Conservation (phyloP, 352 stramenopile genomes). For the Pythium chondricola region DNA sequence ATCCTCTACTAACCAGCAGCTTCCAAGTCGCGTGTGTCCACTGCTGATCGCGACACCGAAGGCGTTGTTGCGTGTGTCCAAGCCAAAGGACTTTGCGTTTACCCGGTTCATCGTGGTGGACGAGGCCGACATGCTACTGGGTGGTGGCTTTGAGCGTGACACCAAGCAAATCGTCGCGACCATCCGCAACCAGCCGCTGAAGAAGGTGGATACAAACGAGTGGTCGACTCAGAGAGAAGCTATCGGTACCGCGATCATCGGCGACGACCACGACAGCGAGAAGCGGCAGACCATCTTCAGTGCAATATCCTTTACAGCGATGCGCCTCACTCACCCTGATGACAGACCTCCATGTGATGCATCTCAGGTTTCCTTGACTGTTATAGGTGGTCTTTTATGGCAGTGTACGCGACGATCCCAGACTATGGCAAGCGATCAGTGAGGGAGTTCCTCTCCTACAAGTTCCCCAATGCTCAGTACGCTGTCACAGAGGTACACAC, state of each 20-base stretch:
- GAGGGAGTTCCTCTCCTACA: slow-evolving; percentile 63
- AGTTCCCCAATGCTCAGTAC: slow-evolving; percentile 59
- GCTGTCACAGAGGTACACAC: slow-evolving; percentile 59
- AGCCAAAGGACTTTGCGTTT: slow-evolving; percentile 68
- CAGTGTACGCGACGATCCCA: slow-evolving; percentile 60
- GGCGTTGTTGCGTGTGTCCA: slow-evolving; percentile 54
- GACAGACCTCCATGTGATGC: neutral
- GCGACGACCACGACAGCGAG: slow-evolving; percentile 4
- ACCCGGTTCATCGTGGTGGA: slow-evolving; percentile 69
- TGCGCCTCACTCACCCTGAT: neutral
- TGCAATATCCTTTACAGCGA: slow-evolving; percentile 70
- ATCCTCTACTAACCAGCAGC: slow-evolving; percentile 47
- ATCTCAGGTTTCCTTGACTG: too few relatives aligned
- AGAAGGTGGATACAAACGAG: slow-evolving; percentile 36
- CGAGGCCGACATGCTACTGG: slow-evolving; percentile 78
- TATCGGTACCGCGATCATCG: neutral
- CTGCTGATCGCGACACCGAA: slow-evolving; percentile 63
- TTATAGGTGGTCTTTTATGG: slow-evolving; percentile 17
- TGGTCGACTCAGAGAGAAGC: slow-evolving; percentile 10
- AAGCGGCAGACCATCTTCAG: slow-evolving; percentile 70
- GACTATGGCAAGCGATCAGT: slow-evolving; percentile 74
- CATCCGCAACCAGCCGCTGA: slow-evolving; percentile 72
- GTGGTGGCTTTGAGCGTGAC: slow-evolving; percentile 65
- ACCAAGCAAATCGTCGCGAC: slow-evolving; percentile 79
- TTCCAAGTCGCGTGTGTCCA: slow-evolving; percentile 32